Evolutionary conservation across 805 yeast species (phyloP).

Genomic region (Lachancea waltii): DNA sequence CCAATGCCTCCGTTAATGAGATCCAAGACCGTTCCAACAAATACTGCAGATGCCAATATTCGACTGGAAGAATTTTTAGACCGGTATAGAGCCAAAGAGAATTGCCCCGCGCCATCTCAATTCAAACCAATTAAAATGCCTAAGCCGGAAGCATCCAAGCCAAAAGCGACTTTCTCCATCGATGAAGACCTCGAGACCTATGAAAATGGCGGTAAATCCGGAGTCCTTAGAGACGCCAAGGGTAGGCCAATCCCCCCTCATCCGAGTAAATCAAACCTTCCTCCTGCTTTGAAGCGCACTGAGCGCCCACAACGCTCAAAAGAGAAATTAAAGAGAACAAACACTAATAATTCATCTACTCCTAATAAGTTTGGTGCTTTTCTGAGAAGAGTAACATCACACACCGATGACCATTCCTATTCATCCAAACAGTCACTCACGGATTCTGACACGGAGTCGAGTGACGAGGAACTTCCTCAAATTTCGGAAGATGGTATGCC

Average conservation of each 20-base stretch:
- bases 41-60: conserved; percentile 35
- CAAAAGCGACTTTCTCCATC: conserved; percentile 13
- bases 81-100: conserved; percentile 26
- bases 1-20: conserved; percentile 8
- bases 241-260: conserved; percentile 48
- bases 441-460: conserved; percentile 9
- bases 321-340: conserved; percentile 1
- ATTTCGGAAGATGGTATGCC: neutral
- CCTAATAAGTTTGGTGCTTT: conserved; percentile 31
- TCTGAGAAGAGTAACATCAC: conserved; percentile 29
- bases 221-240: conserved; percentile 30
- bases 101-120: neutral
- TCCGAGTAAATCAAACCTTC: conserved; percentile 41
- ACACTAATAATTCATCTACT: conserved; percentile 7
- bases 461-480: conserved; percentile 2
- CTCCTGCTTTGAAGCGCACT: conserved; percentile 39
- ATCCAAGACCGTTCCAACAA: conserved; percentile 14
- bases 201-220: neutral
- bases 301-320: neutral
- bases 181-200: conserved; percentile 10
- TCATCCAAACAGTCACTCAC: conserved; percentile 1
- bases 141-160: neutral
- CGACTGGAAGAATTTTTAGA: conserved; percentile 42
- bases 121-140: neutral
- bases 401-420: conserved; percentile 15